phyloP scores from a whole-genome alignment of 208 protist species.

The Leishmania martiniquensis region DNA sequence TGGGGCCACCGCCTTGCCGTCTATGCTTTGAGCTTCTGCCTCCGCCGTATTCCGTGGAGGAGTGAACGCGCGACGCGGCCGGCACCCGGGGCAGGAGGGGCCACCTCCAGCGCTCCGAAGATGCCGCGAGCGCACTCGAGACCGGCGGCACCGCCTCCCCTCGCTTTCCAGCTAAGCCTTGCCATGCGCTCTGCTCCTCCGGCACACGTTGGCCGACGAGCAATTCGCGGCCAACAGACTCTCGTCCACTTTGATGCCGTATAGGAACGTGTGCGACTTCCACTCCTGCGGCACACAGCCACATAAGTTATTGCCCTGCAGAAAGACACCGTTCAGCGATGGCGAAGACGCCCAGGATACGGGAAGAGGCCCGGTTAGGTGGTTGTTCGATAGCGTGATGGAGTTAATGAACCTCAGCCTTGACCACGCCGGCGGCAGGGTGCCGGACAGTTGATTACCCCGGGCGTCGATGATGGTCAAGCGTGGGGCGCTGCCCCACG shows the following conservation, averaged over 20 bases:
- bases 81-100: too few species aligned
- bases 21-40: not conserved
- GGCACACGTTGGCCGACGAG: not conserved
- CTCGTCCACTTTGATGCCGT: not conserved
- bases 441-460: constrained; percentile 4
- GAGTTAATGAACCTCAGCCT: not conserved
- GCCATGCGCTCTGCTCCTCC: not conserved
- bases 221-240: not conserved
- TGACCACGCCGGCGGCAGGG: not conserved
- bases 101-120: not conserved
- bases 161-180: not conserved
- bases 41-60: not conserved
- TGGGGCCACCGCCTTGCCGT: not conserved
- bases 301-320: not conserved
- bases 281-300: not conserved
- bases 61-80: not conserved
- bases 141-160: not conserved
- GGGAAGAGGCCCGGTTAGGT: constrained; percentile 1
- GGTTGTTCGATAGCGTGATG: constrained; percentile 2
- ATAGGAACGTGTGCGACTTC: not conserved
- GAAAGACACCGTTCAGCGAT: constrained; percentile 2
- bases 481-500: constrained; percentile 5
- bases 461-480: constrained; percentile 8
- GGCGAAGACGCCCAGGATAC: not conserved
- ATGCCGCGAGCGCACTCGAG: not conserved